Evolutionary conservation across 2,329 filamentous ascomycete species (phyloP).

Genomic region (Aspergillus sp.): DNA sequence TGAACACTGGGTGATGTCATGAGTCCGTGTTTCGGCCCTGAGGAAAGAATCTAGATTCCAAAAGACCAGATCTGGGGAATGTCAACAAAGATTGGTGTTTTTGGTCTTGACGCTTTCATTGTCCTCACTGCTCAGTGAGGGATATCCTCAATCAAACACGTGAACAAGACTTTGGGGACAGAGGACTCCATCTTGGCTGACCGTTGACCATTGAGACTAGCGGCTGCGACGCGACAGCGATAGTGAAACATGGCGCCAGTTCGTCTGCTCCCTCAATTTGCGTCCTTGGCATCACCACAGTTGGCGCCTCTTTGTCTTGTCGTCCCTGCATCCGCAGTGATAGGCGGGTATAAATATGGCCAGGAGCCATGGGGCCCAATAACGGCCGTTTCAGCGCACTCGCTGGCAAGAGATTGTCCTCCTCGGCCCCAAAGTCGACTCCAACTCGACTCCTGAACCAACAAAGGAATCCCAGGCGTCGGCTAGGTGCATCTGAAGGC

Average conservation of each 20-base stretch:
- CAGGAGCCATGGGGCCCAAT: background rate
- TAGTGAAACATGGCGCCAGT: conserved; percentile 17
- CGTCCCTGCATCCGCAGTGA: background rate
- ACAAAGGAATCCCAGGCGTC: background rate
- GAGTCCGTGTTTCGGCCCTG: background rate
- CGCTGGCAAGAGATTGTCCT: no score
- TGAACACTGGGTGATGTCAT: conserved; percentile 6
- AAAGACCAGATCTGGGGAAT: no score
- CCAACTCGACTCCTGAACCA: background rate
- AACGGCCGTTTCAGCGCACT: background rate
- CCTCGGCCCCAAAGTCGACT: no score
- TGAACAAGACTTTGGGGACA: background rate
- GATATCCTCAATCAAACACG: background rate
- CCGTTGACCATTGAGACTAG: background rate
- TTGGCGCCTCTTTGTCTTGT: conserved; percentile 10
- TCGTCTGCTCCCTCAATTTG: conserved; percentile 11
- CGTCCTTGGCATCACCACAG: conserved; percentile 7
- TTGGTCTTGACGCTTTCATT: background rate
- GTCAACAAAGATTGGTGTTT: no score
- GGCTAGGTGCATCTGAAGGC: background rate
- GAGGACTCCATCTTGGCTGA: background rate
- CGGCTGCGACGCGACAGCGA: background rate
- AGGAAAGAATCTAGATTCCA: no score
- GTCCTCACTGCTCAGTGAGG: background rate
- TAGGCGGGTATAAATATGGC: conserved; percentile 17